phyloP scores from a whole-genome alignment of 2,329 filamentous ascomycete species.

The Karstenula rhodostoma region DNA sequence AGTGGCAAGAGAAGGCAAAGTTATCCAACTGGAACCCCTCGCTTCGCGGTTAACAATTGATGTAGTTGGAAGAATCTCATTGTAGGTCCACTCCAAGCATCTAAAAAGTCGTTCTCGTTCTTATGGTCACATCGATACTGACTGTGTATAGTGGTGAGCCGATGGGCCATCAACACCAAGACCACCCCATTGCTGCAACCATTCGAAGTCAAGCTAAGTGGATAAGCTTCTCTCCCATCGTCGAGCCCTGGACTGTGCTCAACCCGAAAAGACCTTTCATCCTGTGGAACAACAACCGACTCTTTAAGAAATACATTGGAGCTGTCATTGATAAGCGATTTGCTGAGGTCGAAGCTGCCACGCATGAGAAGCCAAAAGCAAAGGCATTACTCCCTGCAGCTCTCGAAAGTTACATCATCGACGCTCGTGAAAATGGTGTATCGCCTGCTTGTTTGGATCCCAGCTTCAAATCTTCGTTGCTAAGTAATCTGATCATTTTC shows the following conservation, averaged over 20 bases:
- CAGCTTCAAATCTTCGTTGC: conserved; percentile 2
- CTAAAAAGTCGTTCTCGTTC: background rate
- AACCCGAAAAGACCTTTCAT: conserved; percentile 18
- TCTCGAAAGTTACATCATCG: conserved; percentile 7
- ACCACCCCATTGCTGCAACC: conserved; percentile 12
- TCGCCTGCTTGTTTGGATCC: conserved; percentile 4
- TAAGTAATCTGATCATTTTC: conserved; percentile 25
- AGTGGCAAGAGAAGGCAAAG: conserved; percentile 3
- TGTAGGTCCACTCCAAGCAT: conserved; percentile 13
- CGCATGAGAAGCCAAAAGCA: background rate
- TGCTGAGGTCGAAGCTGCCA: conserved; percentile 6
- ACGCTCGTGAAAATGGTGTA: background rate
- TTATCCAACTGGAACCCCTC: conserved; percentile 16
- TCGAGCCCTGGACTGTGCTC: conserved; percentile 12
- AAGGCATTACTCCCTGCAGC: conserved; percentile 18
- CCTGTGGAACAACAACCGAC: conserved; percentile 20
- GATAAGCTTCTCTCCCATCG: conserved; percentile 12
- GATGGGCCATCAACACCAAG: conserved; percentile 10
- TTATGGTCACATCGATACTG: background rate
- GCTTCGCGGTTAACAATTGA: conserved; percentile 19
- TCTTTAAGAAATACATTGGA: conserved; percentile 17
- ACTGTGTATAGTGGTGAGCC: conserved; percentile 12
- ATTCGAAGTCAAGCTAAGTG: conserved; percentile 16
- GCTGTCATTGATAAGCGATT: conserved; percentile 20
- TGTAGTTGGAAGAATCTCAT: conserved; percentile 16